Evolutionary conservation across 2,329 filamentous ascomycete species (phyloP), one percentile per base, ranked within the genome.

Genomic region (Fusarium continuum): DNA sequence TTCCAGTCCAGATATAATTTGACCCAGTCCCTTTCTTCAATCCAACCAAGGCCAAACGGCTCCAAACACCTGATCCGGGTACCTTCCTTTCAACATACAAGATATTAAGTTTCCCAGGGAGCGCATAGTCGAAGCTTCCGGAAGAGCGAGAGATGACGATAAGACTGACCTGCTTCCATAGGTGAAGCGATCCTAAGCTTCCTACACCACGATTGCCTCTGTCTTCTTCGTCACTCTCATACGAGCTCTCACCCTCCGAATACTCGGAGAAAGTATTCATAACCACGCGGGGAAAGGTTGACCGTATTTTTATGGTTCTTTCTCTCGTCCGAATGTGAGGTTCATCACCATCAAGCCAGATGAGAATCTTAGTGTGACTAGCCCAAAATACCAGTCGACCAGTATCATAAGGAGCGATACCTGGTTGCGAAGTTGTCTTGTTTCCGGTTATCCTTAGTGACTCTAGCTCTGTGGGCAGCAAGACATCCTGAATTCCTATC

Each of bases 301-400:
- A 16, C 2, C 22, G 5, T 11, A 48, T 25, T 19, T 16, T 10
- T 4, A 11, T 6, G 13, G 10, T 6, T 4, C 10, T 4, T 3
- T 13, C 6, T 25, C 22, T 16, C 8, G 22, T 13, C 10, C 29
- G 19, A 29, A 48, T 13, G 3, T 25, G 1, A 8, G 40, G 19
- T 2, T 20, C 19, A 6, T 23, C 7, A 0, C 31, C 9, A 2
- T 19, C 14, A 4, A 32, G 4, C 1, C 25, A 17, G 0, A 43
- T 34, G 3, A 14, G 22, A 0, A 35, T 11, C 6, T 22, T 16
- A 4, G 28, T 19, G 14, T 59, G 38, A n/a, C 54, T 59, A 23
- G 55, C 41, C 16, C 17, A 31, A 16, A 59, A 59, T 3, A 59
- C 28, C 11, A 59, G 22, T 6, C 45, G 34, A 1, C 54, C 46